These are phyloP conservation scores for Dactylorhiza incarnata DNA, from an alignment of 106 monocot species.

Conservation along the genomic window DNA sequence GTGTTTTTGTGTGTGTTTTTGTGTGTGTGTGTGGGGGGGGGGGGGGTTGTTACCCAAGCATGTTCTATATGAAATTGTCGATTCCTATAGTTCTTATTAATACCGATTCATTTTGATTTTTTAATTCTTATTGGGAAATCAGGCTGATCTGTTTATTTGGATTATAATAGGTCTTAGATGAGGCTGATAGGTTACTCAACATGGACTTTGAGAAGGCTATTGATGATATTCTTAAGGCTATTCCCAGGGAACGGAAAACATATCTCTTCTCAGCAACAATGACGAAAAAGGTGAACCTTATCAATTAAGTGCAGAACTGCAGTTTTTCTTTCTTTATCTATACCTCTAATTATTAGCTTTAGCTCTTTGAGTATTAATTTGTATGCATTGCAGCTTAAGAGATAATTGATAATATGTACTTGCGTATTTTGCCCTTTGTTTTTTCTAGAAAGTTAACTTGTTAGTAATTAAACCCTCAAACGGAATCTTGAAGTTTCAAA, in stretches of 20 bases:
- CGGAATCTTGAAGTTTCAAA: too few relatives aligned
- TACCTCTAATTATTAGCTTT: background rate
- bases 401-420: too few relatives aligned
- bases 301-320: background rate
- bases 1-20: background rate
- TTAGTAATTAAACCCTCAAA: too few relatives aligned
- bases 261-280: constrained; percentile 83
- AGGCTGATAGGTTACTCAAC: constrained; percentile 90
- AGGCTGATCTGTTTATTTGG: background rate
- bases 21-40: too few relatives aligned
- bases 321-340: background rate
- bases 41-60: too few relatives aligned
- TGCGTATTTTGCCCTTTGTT: too few relatives aligned
- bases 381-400: too few relatives aligned
- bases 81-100: background rate
- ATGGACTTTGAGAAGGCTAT: constrained; percentile 89
- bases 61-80: too few relatives aligned
- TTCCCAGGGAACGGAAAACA: too few relatives aligned
- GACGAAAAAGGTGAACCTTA: constrained; percentile 75
- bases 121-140: background rate
- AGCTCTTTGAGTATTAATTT: background rate
- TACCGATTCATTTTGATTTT: background rate
- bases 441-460: too few relatives aligned
- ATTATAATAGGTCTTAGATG: constrained; percentile 69
- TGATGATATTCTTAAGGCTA: background rate